Evolutionary conservation across 257 asterid genomes (phyloP), one percentile per base, ranked within the genome.

Genomic region (Cruciata laevipes): DNA sequence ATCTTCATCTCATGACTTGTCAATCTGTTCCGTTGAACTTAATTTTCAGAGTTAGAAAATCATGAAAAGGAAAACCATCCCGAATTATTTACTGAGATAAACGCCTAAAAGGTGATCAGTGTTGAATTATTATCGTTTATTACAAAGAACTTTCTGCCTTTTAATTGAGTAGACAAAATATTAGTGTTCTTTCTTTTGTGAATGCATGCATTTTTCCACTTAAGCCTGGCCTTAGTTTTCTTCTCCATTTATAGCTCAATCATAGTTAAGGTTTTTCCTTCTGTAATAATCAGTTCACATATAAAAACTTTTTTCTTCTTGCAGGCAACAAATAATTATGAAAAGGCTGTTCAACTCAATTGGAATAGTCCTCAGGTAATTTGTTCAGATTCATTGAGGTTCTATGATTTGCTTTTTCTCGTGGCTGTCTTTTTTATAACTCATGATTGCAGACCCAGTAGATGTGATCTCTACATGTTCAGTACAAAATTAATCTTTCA

Each of bases 291-390:
- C 5, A 13, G 17, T n/a, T 23, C 9, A 20, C 33, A 21, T 18
- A 30, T 16, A 74, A 21, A 13, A 13, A 61, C 56, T 65, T 68
- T 68, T 71, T 44, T 66, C 70, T 77, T 69, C 40, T 67, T 80
- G 71, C 91, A 94, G 99, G 98, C 99, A 49, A 86, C 98, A 66
- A 87, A 81, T 73, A 89, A 94, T 58, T 94, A 94, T 67, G 98
- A 91, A 71, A 94, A 87, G 79, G 98, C 99, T 55, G 97, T 94
- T 60, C 91, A 91, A 75, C 99, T 94, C 76, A 91, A 89, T 69
- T 94, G 99, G 99, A 94, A 94, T 83, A 94, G 98, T 80, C 98
- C 98, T 67, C 99, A 90, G 98, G 99, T 94, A 83, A 79, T 25
- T 16, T 78, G 47, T 59, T 68, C 14, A 42, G 69, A 71, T 57